Conservation (phyloP, 768 basidiomycete species). For the Kwoniella sp. region DNA sequence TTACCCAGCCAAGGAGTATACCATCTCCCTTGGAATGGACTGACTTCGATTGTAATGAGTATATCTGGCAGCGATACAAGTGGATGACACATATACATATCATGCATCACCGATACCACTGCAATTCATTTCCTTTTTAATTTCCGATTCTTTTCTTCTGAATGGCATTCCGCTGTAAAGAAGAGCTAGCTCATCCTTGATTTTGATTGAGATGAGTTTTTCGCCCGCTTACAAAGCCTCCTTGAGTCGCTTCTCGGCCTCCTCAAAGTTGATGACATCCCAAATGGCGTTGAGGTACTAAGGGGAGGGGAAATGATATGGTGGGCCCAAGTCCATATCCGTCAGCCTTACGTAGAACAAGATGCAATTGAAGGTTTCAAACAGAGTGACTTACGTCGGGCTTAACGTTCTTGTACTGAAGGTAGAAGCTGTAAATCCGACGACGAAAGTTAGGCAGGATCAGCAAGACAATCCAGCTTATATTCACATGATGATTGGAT, state of each 20-base stretch:
- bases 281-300: constrained; percentile 94
- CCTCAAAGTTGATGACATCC: constrained; percentile 93
- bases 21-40: too few relatives aligned
- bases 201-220: too few relatives aligned
- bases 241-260: constrained; percentile 73
- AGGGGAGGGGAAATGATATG: background rate
- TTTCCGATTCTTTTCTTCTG: background rate
- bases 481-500: constrained; percentile 47
- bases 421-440: constrained; percentile 70
- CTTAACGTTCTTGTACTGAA: constrained; percentile 96
- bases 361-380: too few relatives aligned
- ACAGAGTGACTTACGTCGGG: constrained; percentile 68
- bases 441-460: too few relatives aligned
- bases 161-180: background rate
- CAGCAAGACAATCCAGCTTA: too few relatives aligned
- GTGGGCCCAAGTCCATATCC: too few relatives aligned
- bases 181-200: too few relatives aligned
- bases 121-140: constrained; percentile 4
- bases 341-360: too few relatives aligned
- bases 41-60: too few relatives aligned
- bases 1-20: too few relatives aligned
- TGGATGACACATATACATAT: too few relatives aligned
- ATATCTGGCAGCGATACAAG: too few relatives aligned
- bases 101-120: background rate
- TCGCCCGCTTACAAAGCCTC: constrained; percentile 45